Conservation (phyloP, 2,329 filamentous ascomycete species). For the Penicillium vulpinum region DNA sequence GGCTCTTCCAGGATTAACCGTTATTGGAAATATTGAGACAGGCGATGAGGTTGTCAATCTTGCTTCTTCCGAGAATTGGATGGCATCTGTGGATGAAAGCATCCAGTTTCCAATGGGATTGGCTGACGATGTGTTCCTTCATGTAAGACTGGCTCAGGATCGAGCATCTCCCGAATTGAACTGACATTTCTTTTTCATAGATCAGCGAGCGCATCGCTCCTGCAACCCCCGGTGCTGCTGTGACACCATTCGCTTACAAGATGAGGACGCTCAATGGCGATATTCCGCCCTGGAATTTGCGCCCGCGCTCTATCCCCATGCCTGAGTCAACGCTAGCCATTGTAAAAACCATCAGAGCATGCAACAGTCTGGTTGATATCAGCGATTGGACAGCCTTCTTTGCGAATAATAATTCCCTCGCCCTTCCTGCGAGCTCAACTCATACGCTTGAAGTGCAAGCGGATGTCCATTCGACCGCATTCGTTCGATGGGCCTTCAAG, state of each 20-base stretch:
- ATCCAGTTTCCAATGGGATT: constrained; percentile 28
- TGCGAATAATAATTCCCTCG: neutral
- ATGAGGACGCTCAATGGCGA: constrained; percentile 42
- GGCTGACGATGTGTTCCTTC: constrained; percentile 45
- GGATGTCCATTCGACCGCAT: constrained; percentile 27
- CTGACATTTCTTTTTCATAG: constrained; percentile 3
- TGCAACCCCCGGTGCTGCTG: neutral
- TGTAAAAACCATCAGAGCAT: constrained; percentile 26
- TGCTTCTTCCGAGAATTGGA: constrained; percentile 15
- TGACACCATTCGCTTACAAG: constrained; percentile 27
- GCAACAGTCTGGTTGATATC: constrained; percentile 9
- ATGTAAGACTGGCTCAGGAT: constrained; percentile 28
- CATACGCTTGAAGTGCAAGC: constrained; percentile 27
- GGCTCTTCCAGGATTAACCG: constrained; percentile 29
- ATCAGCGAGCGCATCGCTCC: constrained; percentile 26
- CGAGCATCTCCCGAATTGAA: neutral
- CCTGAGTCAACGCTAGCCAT: constrained; percentile 26
- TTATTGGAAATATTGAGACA: constrained; percentile 24
- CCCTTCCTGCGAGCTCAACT: constrained; percentile 11
- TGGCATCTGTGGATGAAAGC: constrained; percentile 21
- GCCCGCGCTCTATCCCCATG: constrained; percentile 41
- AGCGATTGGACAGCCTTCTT: constrained; percentile 18
- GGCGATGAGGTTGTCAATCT: constrained; percentile 13
- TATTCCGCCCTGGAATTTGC: constrained; percentile 42
- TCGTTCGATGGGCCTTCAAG: constrained; percentile 24